Conservation (phyloP, 441 rosid genomes). For the Codiaeum variegatum region DNA sequence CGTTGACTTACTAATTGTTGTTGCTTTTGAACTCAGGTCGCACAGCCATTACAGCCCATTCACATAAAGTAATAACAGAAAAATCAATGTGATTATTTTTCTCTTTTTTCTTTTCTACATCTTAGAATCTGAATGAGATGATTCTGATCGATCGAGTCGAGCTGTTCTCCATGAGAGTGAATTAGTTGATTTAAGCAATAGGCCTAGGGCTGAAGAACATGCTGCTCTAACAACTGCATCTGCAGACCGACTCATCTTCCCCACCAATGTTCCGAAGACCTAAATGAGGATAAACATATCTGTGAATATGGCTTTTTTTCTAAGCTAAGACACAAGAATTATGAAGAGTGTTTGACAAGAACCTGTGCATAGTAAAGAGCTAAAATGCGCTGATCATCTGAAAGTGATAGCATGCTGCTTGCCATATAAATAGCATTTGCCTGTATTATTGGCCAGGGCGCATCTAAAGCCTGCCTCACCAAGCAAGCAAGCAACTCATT, state of each 20-base stretch:
- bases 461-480: slow-evolving; percentile 78
- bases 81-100: background rate
- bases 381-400: slow-evolving; percentile 74
- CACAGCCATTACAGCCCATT: background rate
- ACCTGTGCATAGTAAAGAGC: slow-evolving; percentile 78
- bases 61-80: background rate
- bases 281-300: slow-evolving; percentile 22
- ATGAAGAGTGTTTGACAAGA: slow-evolving; percentile 9
- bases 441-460: slow-evolving; percentile 93
- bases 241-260: slow-evolving; percentile 73
- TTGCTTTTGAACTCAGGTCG: background rate
- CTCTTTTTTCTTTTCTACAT: slow-evolving; percentile 15
- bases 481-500: slow-evolving; percentile 11
- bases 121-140: slow-evolving; percentile 34
- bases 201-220: slow-evolving; percentile 72
- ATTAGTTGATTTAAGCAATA: slow-evolving; percentile 67
- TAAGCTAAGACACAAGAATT: background rate
- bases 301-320: slow-evolving; percentile 7
- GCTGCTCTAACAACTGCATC: slow-evolving; percentile 88
- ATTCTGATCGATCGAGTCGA: slow-evolving; percentile 56
- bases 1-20: background rate
- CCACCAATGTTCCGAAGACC: slow-evolving; percentile 83
- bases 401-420: slow-evolving; percentile 73
- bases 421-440: slow-evolving; percentile 91
- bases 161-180: slow-evolving; percentile 60